Base-by-base conservation (phyloP, 345 rosid species). In the Pseudoturritis turrita region DNA sequence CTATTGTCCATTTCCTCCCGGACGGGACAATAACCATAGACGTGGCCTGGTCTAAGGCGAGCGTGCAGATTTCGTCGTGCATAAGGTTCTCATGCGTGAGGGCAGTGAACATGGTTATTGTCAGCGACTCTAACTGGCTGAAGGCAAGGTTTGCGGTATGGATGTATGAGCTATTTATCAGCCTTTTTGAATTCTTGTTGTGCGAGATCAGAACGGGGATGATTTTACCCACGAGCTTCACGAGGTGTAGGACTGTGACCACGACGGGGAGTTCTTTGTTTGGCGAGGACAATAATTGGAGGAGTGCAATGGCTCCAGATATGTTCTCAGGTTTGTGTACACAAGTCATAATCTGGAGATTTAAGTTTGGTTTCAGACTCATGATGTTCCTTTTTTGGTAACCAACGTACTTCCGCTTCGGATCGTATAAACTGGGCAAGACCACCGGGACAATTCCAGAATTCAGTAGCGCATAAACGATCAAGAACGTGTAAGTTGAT, bases 231-330 rank as follows among this genome's bases (percentile, higher is more conserved):
- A 73, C 72, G 12, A 85, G 79, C 77, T 85, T 77, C 23, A 79
- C 59, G 22, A 87, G 84, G 44, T 83, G 85, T 61, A 82, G 85
- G 12, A 71, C 91, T 22, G 74, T 55, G 37, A 87, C 74, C 21
- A 15, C 19, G 6, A 85, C 15, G 0, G 83, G 67, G 77, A 41
- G 78, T 76, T 61, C 45, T 46, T 19, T 22, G 61, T 51, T 52
- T 3, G 76, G 63, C 0, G 85, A 80, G n/a, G 52, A 55, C 3
- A 63, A 62, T 6, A 71, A 21, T 26, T 74, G 73, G 2, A 87
- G 69, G 4, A 87, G 29, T n/a, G 77, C 75, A 28, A 78, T 72
- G 17, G 49, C 13, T 5, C 66, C 11, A 0, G 36, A 29, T 18
- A 83, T 75, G 57, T 84, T 70, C 11, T 81, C 79, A 0, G 81